Base-by-base conservation (phyloP, 2,329 filamentous ascomycete genomes). In the Alternaria incomplexa region DNA sequence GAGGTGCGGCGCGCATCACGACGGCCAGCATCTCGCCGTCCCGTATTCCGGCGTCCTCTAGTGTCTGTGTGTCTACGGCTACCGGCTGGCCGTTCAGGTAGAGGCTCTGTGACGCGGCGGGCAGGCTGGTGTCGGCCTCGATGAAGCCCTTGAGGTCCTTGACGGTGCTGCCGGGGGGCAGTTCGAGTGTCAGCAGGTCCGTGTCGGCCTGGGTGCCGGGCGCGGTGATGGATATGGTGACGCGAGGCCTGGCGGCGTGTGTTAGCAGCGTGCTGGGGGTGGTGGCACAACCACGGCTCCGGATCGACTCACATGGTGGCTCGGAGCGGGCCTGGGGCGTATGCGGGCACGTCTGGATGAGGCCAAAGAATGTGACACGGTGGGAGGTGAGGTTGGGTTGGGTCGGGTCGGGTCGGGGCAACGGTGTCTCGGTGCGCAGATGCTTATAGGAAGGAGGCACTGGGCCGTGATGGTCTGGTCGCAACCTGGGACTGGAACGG, bases 11-110 rank as follows among this genome's bases (percentile, higher is more conserved):
- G 62, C 77, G 78, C 69, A 97, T 90, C 77, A 97, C 91, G 70
- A 98, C 87, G 28, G 92, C 93, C 68, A 99, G 84, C 92, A 99
- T 94, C 76, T 97, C 96, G 58, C 93, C 93, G 81, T 98, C 93
- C 52, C 85, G 88, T 72, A 99, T 91, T 45, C 91, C 87, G 30
- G 94, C 87, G 73, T 95, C 87, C 70, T 93, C 88, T 76, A 99
- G 87, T 4, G 93, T 97, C 79, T 93, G 91, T 62, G 86, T 81
- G 73, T 94, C 90, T 80, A 93, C 90, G 69, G 84, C 86, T 58
- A 99, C 88, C 45, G 94, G 87, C 68, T 89, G 88, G 68, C 95
- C 96, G 79, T 97, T 96, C 83, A 95, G 91, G 82, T 96, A 96
- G 77, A 98, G 90, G 76, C 93, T 90, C 80, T 97, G 93, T 50